phyloP scores from a whole-genome alignment of 306 rosid genomes.

The Carpinus viminea region DNA sequence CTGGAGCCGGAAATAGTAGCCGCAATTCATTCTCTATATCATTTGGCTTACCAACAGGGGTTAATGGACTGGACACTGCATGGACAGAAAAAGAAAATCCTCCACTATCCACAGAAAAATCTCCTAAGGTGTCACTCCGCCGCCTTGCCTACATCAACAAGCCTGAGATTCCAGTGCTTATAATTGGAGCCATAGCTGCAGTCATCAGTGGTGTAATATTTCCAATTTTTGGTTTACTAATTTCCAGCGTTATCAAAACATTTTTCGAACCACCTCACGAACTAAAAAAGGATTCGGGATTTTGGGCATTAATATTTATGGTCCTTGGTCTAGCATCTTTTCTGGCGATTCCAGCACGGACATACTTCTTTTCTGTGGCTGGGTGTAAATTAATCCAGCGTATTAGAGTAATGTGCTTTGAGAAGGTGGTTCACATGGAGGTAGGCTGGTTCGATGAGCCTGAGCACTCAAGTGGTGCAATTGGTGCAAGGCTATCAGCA shows the following conservation, averaged over 20 bases:
- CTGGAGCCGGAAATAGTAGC: slow-evolving; percentile 15
- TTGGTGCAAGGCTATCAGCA: slow-evolving; percentile 58
- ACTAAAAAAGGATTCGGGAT: slow-evolving; percentile 5
- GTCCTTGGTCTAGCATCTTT: slow-evolving; percentile 40
- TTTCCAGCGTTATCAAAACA: not conserved
- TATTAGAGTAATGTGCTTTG: slow-evolving; percentile 44
- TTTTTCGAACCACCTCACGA: not conserved
- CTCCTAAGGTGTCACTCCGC: not conserved
- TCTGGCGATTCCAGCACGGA: slow-evolving; percentile 34
- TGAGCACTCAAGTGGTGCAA: slow-evolving; percentile 52
- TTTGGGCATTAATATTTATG: slow-evolving; percentile 36
- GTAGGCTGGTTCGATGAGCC: slow-evolving; percentile 33
- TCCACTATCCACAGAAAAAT: not conserved
- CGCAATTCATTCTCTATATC: not conserved
- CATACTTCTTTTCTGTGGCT: slow-evolving; percentile 55
- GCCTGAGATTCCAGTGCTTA: slow-evolving; percentile 16
- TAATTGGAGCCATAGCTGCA: slow-evolving; percentile 10
- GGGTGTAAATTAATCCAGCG: slow-evolving; percentile 53
- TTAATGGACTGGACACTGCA: not conserved
- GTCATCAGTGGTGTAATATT: not conserved
- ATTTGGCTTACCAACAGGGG: slow-evolving; percentile 15
- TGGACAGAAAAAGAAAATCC: not conserved
- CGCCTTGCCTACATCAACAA: slow-evolving; percentile 1
- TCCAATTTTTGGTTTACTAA: not conserved
- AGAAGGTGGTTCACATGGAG: slow-evolving; percentile 56